These are phyloP conservation scores for Candida patagonica DNA, from an alignment of 805 yeast species.

Conservation along the genomic window DNA sequence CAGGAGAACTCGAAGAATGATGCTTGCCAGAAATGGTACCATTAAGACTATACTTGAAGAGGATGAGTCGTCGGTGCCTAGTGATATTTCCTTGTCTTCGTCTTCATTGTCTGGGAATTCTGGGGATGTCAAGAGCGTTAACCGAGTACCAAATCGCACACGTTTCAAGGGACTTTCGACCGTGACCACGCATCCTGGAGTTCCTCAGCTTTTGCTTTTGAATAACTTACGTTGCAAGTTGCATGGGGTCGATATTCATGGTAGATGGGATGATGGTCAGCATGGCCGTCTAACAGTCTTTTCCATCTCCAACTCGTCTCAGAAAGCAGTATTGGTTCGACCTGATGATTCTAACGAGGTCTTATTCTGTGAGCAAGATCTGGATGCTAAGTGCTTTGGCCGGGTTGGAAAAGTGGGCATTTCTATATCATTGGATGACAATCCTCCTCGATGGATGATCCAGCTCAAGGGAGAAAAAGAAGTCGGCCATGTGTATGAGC, in stretches of 20 bases:
- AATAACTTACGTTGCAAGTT: conserved; percentile 18
- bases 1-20: not conserved
- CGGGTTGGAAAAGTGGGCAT: conserved; percentile 15
- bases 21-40: not conserved
- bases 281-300: conserved; percentile 14
- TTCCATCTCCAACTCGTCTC: conserved; percentile 8
- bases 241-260: conserved; percentile 9
- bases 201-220: conserved; percentile 13
- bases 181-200: not conserved
- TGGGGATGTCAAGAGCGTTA: not conserved
- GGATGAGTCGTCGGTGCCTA: not conserved
- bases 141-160: not conserved
- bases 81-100: not conserved
- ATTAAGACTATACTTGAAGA: conserved; percentile 2
- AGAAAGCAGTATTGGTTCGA: conserved; percentile 12
- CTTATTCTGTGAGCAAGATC: conserved; percentile 6
- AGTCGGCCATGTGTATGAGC: conserved; percentile 17
- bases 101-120: not conserved
- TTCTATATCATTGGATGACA: conserved; percentile 7
- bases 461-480: conserved; percentile 25
- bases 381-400: conserved; percentile 8
- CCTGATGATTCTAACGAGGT: conserved; percentile 4
- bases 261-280: conserved; percentile 15
- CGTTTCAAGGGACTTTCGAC: not conserved
- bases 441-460: conserved; percentile 18